Evolutionary conservation across 352 stramenopile species (phyloP).

Genomic region (Globisporangium acanthophoron): DNA sequence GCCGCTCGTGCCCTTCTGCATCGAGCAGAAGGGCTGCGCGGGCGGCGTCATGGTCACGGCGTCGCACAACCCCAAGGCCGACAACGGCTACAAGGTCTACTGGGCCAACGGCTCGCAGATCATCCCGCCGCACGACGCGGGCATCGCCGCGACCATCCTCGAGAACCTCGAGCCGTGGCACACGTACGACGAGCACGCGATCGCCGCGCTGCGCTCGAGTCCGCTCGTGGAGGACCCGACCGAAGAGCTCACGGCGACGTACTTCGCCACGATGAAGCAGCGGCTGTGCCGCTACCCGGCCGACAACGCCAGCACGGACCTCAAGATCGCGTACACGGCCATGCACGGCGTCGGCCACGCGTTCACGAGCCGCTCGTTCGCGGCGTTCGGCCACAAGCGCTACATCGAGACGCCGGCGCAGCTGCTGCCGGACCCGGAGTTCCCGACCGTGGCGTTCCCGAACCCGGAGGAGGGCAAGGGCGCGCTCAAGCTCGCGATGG

Average conservation of each 20-base stretch:
- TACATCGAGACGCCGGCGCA: slow-evolving; percentile 89
- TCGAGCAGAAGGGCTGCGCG: slow-evolving; percentile 73
- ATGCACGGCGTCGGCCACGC: slow-evolving; percentile 97
- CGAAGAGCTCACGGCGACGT: slow-evolving; percentile 56
- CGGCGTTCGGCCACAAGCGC: slow-evolving; percentile 79
- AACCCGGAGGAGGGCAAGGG: slow-evolving; percentile 98
- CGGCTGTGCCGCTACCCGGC: slow-evolving; percentile 60
- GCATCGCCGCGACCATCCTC: slow-evolving; percentile 90
- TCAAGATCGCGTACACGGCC: slow-evolving; percentile 93
- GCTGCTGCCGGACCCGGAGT: slow-evolving; percentile 91
- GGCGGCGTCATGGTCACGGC: slow-evolving; percentile 94
- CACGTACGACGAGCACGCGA: slow-evolving; percentile 45
- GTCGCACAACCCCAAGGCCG: slow-evolving; percentile 97
- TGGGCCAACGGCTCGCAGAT: slow-evolving; percentile 96
- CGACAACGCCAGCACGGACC: slow-evolving; percentile 45
- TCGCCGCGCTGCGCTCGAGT: slow-evolving; percentile 25
- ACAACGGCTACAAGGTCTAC: slow-evolving; percentile 99
- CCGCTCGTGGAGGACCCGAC: slow-evolving; percentile 64
- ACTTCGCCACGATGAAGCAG: slow-evolving; percentile 55
- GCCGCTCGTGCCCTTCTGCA: slow-evolving; percentile 89
- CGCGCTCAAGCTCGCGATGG: slow-evolving; percentile 92
- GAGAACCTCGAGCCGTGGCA: slow-evolving; percentile 89
- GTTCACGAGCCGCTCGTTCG: slow-evolving; percentile 90
- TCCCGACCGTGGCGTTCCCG: slow-evolving; percentile 96
- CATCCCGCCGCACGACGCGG: slow-evolving; percentile 93